These are phyloP conservation scores for Hymenotorrendiella dingleyae DNA, from an alignment of 2,329 filamentous ascomycete species.

Conservation along the genomic window DNA sequence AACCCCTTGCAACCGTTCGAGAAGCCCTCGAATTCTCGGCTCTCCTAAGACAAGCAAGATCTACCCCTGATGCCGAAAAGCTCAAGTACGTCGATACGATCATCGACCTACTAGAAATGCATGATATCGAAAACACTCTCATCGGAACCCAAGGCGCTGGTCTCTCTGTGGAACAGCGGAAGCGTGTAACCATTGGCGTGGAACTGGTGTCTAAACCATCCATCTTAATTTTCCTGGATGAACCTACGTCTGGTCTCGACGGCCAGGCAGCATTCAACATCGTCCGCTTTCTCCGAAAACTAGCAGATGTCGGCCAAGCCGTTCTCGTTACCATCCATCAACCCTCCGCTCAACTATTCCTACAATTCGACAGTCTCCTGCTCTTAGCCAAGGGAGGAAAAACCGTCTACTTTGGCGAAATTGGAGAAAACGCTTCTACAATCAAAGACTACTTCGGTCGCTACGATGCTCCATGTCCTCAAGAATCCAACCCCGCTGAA, in stretches of 20 bases:
- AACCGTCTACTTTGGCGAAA: slow-evolving; percentile 65
- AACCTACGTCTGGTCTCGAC: slow-evolving; percentile 57
- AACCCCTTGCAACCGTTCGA: slow-evolving; percentile 72
- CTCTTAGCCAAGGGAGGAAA: slow-evolving; percentile 60
- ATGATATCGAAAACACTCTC: slow-evolving; percentile 59
- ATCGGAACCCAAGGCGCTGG: slow-evolving; percentile 58
- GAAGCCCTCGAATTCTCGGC: slow-evolving; percentile 86
- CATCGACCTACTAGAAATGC: slow-evolving; percentile 54
- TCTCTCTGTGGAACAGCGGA: slow-evolving; percentile 56
- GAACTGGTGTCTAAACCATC: slow-evolving; percentile 51
- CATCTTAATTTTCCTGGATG: slow-evolving; percentile 56
- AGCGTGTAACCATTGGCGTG: slow-evolving; percentile 57
- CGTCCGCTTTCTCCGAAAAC: slow-evolving; percentile 53
- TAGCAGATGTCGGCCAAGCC: slow-evolving; percentile 49
- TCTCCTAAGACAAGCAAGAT: slow-evolving; percentile 75
- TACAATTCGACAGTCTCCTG: slow-evolving; percentile 53
- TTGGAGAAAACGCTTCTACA: slow-evolving; percentile 52
- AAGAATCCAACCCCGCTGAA: slow-evolving; percentile 37
- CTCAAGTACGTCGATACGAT: slow-evolving; percentile 82
- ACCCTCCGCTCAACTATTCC: slow-evolving; percentile 47
- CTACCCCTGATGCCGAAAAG: slow-evolving; percentile 69
- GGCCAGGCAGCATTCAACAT: slow-evolving; percentile 60
- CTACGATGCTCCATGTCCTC: slow-evolving; percentile 40
- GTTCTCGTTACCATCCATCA: slow-evolving; percentile 52
- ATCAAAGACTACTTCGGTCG: slow-evolving; percentile 56